Conservation (phyloP, 2,329 filamentous ascomycete species). For the Penicillium sp. region DNA sequence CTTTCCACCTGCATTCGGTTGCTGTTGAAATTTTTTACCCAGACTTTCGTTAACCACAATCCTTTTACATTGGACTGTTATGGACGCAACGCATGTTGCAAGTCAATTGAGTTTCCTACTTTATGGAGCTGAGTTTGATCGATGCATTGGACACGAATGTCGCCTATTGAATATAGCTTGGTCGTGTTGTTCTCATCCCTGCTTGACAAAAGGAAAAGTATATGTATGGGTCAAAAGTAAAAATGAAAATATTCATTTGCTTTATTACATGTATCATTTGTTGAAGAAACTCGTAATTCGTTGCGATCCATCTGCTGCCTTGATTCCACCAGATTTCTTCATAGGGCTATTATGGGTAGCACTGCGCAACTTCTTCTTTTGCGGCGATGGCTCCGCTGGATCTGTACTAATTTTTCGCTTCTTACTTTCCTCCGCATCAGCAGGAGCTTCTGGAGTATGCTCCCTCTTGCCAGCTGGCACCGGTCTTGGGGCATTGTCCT, state of each 20-base stretch:
- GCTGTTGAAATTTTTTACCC: not conserved
- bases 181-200: not conserved
- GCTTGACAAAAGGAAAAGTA: not conserved
- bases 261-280: constrained; percentile 18
- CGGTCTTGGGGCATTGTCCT: constrained; percentile 52
- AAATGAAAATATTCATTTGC: not conserved
- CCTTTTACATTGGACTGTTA: not conserved
- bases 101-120: not conserved
- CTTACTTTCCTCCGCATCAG: constrained; percentile 22
- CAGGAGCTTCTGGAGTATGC: constrained; percentile 31
- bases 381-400: constrained; percentile 27
- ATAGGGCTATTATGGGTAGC: constrained; percentile 55
- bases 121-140: not conserved
- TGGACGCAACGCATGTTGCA: not conserved
- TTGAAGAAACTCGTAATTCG: constrained; percentile 52
- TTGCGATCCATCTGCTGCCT: constrained; percentile 49
- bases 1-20: not conserved
- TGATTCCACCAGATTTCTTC: constrained; percentile 45
- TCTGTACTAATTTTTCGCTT: constrained; percentile 22
- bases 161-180: too few species aligned
- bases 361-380: constrained; percentile 54
- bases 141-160: not conserved
- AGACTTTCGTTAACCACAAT: not conserved
- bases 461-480: constrained; percentile 49
- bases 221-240: not conserved